phyloP scores from a whole-genome alignment of 176 grass and related monocot species.

The Rhipidocladum racemiflorum region DNA sequence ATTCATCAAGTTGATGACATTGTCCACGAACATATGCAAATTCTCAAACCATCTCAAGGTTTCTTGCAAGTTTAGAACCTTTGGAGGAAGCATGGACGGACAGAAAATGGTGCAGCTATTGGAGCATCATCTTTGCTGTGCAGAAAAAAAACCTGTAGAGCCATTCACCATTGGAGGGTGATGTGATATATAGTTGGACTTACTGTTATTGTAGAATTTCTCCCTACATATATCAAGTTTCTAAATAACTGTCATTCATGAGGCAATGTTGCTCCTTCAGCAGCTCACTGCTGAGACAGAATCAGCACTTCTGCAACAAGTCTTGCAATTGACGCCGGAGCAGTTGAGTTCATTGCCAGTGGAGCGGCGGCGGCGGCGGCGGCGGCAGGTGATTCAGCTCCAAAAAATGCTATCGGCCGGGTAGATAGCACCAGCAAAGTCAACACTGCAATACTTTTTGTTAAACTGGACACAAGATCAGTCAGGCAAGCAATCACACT shows the following conservation, averaged over 20 bases:
- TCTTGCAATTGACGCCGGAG: constrained; percentile 36
- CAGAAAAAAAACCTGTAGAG: neutral
- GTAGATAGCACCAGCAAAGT: neutral
- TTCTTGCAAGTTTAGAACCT: neutral
- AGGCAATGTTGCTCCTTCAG: neutral
- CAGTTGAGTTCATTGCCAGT: constrained; percentile 41
- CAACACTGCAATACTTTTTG: neutral
- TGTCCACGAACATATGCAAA: neutral
- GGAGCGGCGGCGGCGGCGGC: constrained; percentile 45
- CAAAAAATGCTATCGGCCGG: constrained; percentile 25
- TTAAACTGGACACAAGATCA: neutral
- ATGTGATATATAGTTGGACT: neutral
- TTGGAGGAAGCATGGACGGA: neutral
- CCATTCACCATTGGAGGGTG: neutral
- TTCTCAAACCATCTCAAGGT: neutral
- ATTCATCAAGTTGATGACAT: neutral
- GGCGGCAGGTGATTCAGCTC: constrained; percentile 46
- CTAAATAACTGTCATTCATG: neutral
- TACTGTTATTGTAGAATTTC: neutral
- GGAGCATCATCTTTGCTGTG: neutral
- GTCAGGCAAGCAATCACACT: neutral
- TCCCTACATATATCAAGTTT: too few species aligned
- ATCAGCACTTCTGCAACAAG: constrained; percentile 41
- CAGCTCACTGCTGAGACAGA: constrained; percentile 12
- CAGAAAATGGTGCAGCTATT: neutral